Evolutionary conservation across 108 stramenopile species (phyloP), one percentile per base, ranked within the genome.

Genomic region (Skeletonema grethae): DNA sequence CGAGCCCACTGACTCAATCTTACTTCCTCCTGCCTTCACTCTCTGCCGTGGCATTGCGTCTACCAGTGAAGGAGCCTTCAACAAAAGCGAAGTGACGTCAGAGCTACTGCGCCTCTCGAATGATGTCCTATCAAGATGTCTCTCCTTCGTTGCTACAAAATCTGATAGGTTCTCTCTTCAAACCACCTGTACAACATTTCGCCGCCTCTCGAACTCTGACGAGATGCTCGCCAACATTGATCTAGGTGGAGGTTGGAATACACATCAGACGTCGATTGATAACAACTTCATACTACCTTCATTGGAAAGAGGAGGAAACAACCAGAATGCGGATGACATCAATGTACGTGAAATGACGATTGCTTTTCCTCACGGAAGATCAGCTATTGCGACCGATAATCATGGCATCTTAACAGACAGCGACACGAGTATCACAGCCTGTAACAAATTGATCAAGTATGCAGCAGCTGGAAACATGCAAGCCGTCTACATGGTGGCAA

Each of bases 401-500:
- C 65, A 56, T 43, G 73, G 79, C 22, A 76, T 81, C 35, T 30
- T 81, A 18, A 39, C 56, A 1, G 70, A 70, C 0, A 53, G 34
- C 15, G 75, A 81, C 58, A 73, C 70, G 10, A 66, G 71, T 48
- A 30, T 38, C 4, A 56, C 53, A 7, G 76, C 82, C 15, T 58
- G 61, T 5, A 34, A 29, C 7, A 78, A 69, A 30, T 41, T 82
- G 29, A 32, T 57, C 13, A 73, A 74, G 24, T 94, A 86, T 67
- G 86, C 82, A 18, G 79, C 66, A 12, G 89, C 89, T 15, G 88
- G 89, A 50, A 94, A 94, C 63, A 57, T 88, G 50, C 83, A 94
- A 63, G 89, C 90, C 8, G 79, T 87, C 18, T 90, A 94, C 82
- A 91, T 91, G 89, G 66, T 90, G n/a, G 89, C 88, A 25, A 89